phyloP scores from a whole-genome alignment of 352 stramenopile species.

The Phytophthora pseudosyringae region DNA sequence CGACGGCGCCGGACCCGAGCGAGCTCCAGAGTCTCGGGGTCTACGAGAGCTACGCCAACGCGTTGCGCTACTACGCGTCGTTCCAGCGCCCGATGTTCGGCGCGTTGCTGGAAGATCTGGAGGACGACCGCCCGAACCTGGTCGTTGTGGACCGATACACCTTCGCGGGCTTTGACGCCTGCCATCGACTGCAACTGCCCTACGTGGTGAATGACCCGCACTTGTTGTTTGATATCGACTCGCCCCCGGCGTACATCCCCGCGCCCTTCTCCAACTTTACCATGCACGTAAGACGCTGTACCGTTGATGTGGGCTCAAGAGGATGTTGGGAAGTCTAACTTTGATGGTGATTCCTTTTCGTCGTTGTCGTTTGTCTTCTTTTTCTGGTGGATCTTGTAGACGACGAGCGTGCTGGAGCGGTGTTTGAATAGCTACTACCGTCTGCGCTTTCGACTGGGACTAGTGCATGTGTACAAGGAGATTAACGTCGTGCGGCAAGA shows the following conservation, averaged over 20 bases:
- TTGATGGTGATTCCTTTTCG: constrained; percentile 1
- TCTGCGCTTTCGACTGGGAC: constrained; percentile 72
- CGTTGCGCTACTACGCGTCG: constrained; percentile 78
- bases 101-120: constrained; percentile 61
- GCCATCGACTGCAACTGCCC: constrained; percentile 66
- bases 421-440: constrained; percentile 84
- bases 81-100: constrained; percentile 82
- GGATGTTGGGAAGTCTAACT: constrained; percentile 11
- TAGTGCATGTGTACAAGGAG: constrained; percentile 67
- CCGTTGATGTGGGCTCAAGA: background rate
- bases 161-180: constrained; percentile 79
- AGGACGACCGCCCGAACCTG: constrained; percentile 70
- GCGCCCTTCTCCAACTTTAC: constrained; percentile 86
- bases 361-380: background rate
- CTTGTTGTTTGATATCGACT: constrained; percentile 86
- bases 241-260: constrained; percentile 77
- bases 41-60: constrained; percentile 72
- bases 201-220: constrained; percentile 86
- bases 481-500: constrained; percentile 68
- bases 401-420: constrained; percentile 72
- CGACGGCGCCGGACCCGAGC: constrained; percentile 31
- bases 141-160: constrained; percentile 84
- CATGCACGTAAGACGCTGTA: constrained; percentile 63
- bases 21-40: constrained; percentile 50
- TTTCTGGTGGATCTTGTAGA: constrained; percentile 39